These are phyloP conservation scores for Botrytis galanthina DNA, from an alignment of 2,329 filamentous ascomycete genomes.

Conservation along the genomic window DNA sequence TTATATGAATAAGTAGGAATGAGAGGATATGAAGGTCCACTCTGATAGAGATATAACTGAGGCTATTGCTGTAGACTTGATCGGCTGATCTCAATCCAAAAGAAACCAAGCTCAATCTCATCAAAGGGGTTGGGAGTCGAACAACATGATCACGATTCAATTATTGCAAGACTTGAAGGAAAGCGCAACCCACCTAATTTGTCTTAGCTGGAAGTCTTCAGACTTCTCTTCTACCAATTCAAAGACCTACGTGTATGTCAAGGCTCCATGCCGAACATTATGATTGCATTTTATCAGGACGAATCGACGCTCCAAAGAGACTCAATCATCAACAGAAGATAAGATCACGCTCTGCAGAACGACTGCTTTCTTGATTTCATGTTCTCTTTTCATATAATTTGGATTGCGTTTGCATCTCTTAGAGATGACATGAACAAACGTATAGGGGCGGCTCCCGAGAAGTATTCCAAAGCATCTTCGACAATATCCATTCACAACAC, in stretches of 20 bases:
- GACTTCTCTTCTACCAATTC: background rate
- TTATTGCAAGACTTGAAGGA: background rate
- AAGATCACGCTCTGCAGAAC: background rate
- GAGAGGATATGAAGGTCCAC: background rate
- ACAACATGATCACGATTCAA: no score
- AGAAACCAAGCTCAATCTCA: background rate
- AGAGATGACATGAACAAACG: rapidly evolving
- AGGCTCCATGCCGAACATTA: background rate
- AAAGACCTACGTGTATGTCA: background rate
- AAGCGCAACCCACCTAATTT: background rate
- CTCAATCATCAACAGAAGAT: background rate
- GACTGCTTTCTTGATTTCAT: background rate
- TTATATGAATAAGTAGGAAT: background rate
- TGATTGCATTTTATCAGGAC: background rate
- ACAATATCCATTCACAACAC: background rate
- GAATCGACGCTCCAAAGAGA: background rate
- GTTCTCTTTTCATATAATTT: background rate
- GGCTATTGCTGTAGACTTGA: background rate
- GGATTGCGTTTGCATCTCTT: background rate
- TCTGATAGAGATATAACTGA: background rate
- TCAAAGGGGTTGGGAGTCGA: background rate
- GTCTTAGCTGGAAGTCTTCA: background rate
- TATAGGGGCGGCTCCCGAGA: background rate
- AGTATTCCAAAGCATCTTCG: background rate
- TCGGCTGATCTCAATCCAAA: background rate